Evolutionary conservation across 495 filamentous ascomycete genomes (phyloP), one percentile per base, ranked within the genome.

Genomic region (Penicillium desertorum): DNA sequence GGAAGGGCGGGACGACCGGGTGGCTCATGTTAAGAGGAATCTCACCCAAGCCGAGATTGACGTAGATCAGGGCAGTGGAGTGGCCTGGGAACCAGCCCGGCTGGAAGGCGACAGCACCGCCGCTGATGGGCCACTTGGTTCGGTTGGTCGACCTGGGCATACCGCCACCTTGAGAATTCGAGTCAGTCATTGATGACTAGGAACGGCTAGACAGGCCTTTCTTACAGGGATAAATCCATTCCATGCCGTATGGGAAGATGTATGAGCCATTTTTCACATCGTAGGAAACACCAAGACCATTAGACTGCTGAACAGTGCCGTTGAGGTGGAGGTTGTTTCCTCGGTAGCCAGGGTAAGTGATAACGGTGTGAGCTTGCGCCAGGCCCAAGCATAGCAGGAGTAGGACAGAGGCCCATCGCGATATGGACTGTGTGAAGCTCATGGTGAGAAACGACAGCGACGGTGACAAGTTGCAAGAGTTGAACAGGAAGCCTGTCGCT

Each of bases 201-300:
- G 11, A 12, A 19, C 30, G 16, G 43, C 2, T 4, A 34, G 16
- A 23, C 12, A 2, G 27, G 16, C n/a, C n/a, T 48, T 5, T 43
- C 89, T 79, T 77, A 98, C 94, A 99, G 74, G 95, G 94, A 80
- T 97, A 99, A 71, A 88, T 86, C 93, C 94, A 98, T 76, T 96
- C 89, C 90, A 96, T 93, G 74, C 95, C 94, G 64, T 90, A 96
- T 4, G 92, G 92, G 66, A 83, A 95, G 6, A 73, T 66, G 43
- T 63, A 57, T 23, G 75, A 72, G 41, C 68, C 71, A 51, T 78
- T 81, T 47, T 64, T 71, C 62, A 46, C 67, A 60, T 55, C 59
- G 27, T 66, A 70, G n/a, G 78, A 79, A 0, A 76, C 65, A 61
- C 76, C 76, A 32, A 83, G 64, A 42, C 82, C 75, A 53, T 76